Percentiles rank a stretch among this genome's conserved stretches.
These are phyloP conservation scores for Acer negundo DNA, from an alignment of 345 rosid species.

Conservation along the genomic window DNA sequence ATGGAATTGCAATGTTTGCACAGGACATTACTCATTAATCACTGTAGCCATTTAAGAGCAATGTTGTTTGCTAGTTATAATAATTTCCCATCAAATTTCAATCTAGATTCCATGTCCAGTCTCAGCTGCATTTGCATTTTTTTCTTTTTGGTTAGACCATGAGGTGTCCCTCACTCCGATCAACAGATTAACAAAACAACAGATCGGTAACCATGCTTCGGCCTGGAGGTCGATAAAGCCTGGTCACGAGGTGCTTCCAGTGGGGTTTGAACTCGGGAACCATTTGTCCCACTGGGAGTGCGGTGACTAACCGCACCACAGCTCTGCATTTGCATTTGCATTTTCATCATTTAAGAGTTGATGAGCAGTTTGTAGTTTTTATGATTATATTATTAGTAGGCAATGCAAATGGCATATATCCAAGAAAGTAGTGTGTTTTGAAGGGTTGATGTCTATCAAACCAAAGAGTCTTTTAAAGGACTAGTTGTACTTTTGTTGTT, in stretches of 20 bases:
- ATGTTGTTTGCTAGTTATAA: too few species aligned
- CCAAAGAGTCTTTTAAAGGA: slow-evolving; percentile 22
- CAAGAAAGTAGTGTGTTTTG: slow-evolving; percentile 24
- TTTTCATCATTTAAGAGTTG: slow-evolving; percentile 9
- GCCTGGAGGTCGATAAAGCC: too few species aligned
- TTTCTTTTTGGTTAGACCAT: too few species aligned
- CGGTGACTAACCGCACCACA: too few species aligned
- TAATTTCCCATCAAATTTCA: too few species aligned
- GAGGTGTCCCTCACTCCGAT: too few species aligned
- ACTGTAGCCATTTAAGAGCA: neutral
- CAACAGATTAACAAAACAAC: too few species aligned
- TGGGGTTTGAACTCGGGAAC: too few species aligned
- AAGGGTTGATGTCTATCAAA: slow-evolving; percentile 28
- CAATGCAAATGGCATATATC: slow-evolving; percentile 26
- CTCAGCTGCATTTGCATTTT: slow-evolving; percentile 6
- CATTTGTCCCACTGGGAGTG: too few species aligned
- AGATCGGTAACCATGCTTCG: too few species aligned
- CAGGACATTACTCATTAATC: slow-evolving; percentile 1
- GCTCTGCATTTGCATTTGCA: slow-evolving; percentile 5
- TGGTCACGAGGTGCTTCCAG: too few species aligned
- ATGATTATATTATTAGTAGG: neutral
- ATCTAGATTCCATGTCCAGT: neutral
- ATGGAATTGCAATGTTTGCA: neutral
- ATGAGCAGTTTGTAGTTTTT: slow-evolving; percentile 23
- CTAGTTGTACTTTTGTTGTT: slow-evolving; percentile 31